These are phyloP conservation scores for Alliaria petiolata DNA, from an alignment of 345 rosid species.

Conservation along the genomic window DNA sequence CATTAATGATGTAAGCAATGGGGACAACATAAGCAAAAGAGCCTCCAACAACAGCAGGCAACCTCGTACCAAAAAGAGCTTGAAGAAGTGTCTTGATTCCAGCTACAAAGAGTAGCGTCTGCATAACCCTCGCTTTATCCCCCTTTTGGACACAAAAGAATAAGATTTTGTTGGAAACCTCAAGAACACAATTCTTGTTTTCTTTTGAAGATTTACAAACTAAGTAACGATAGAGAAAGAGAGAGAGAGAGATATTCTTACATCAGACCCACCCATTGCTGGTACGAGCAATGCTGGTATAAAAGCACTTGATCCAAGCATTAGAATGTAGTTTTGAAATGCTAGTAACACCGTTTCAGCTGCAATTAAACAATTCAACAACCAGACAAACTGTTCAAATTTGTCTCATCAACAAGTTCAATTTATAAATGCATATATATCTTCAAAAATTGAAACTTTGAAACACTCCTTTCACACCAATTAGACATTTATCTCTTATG, in stretches of 20 bases:
- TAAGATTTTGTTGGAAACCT: not conserved
- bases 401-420: not conserved
- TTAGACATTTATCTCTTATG: too few relatives aligned
- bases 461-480: not conserved
- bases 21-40: slow-evolving; percentile 74
- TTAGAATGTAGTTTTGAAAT: slow-evolving; percentile 89
- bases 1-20: slow-evolving; percentile 70
- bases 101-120: slow-evolving; percentile 81
- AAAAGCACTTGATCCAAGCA: slow-evolving; percentile 89
- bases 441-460: not conserved
- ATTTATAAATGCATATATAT: not conserved
- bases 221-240: not conserved
- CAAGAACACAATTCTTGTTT: not conserved
- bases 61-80: slow-evolving; percentile 80
- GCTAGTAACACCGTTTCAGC: slow-evolving; percentile 77
- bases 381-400: not conserved
- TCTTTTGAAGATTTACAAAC: not conserved
- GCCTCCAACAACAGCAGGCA: slow-evolving; percentile 89
- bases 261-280: slow-evolving; percentile 82
- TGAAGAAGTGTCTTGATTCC: slow-evolving; percentile 92
- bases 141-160: slow-evolving; percentile 40
- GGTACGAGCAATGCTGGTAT: slow-evolving; percentile 81
- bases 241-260: slow-evolving; percentile 32
- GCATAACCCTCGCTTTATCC: slow-evolving; percentile 83
- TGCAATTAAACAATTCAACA: slow-evolving; percentile 32